A percentile compares a stretch with the other conserved stretches of the same genome.
Evolutionary conservation across 2,329 filamentous ascomycete species (phyloP).

Genomic region (Bipolaris zeicola): DNA sequence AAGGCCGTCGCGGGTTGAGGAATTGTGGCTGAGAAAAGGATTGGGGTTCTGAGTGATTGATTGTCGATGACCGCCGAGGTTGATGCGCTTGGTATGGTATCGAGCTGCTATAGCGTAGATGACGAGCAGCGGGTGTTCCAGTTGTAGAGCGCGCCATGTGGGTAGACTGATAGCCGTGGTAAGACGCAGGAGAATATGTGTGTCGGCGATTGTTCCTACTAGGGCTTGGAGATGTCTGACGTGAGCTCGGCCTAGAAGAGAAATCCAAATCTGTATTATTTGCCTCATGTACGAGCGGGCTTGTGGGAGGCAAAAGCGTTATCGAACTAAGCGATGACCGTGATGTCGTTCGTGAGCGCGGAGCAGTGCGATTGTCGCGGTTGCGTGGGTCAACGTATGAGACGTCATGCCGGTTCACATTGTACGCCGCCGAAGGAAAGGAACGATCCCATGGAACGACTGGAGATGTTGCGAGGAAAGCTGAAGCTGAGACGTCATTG

Average conservation of each 20-base stretch:
- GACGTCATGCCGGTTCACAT: slow-evolving; percentile 20
- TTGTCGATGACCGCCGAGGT: slow-evolving; percentile 74
- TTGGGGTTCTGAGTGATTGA: slow-evolving; percentile 48
- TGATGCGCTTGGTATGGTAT: slow-evolving; percentile 78
- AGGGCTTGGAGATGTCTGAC: slow-evolving; percentile 49
- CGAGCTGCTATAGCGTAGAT: slow-evolving; percentile 62
- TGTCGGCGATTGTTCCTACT: slow-evolving; percentile 67
- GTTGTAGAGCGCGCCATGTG: slow-evolving; percentile 41
- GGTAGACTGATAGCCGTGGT: slow-evolving; percentile 57
- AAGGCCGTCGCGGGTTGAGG: slow-evolving; percentile 66
- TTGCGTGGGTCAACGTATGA: slow-evolving; percentile 22
- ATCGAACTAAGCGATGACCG: slow-evolving; percentile 77
- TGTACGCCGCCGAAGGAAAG: slow-evolving; percentile 49
- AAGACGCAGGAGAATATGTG: slow-evolving; percentile 69
- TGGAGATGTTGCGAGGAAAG: slow-evolving; percentile 56
- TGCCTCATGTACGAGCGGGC: slow-evolving; percentile 85
- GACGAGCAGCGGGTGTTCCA: slow-evolving; percentile 39
- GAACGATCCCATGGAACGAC: slow-evolving; percentile 62
- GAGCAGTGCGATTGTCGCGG: slow-evolving; percentile 42
- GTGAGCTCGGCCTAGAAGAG: slow-evolving; percentile 51
- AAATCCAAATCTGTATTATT: slow-evolving; percentile 80
- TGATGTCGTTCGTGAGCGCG: slow-evolving; percentile 51
- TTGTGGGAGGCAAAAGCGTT: slow-evolving; percentile 85
- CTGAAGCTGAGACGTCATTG: slow-evolving; percentile 15
- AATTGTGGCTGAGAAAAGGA: slow-evolving; percentile 54